These are phyloP conservation scores for Clavariopsis aquatica DNA, from an alignment of 495 filamentous ascomycete genomes.

Conservation along the genomic window DNA sequence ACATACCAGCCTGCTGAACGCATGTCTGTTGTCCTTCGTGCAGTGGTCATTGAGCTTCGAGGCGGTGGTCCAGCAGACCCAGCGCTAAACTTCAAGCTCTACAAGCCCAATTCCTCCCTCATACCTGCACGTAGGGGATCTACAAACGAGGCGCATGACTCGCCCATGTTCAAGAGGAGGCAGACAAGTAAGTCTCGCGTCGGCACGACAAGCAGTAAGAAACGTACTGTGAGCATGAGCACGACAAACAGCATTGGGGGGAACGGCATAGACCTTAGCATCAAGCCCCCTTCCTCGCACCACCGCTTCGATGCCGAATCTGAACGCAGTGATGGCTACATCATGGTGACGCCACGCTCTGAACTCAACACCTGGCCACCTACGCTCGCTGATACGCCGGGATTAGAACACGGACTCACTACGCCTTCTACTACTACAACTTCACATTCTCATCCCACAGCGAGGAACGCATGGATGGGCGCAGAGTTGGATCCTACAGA, in stretches of 20 bases:
- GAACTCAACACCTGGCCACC: slow-evolving; percentile 35
- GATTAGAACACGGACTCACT: slow-evolving; percentile 11
- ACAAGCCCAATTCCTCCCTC: slow-evolving; percentile 26
- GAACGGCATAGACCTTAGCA: slow-evolving; percentile 24
- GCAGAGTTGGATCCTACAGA: slow-evolving; percentile 31
- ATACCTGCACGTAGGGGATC: slow-evolving; percentile 41
- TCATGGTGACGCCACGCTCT: slow-evolving; percentile 41
- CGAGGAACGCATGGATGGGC: slow-evolving; percentile 38
- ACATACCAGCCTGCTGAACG: slow-evolving; percentile 44
- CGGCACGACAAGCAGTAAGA: slow-evolving; percentile 8
- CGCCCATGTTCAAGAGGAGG: slow-evolving; percentile 36
- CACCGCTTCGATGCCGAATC: slow-evolving; percentile 21
- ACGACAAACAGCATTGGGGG: slow-evolving; percentile 13
- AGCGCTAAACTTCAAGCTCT: slow-evolving; percentile 18
- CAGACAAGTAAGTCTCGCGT: slow-evolving; percentile 33
- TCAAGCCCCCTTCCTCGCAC: slow-evolving; percentile 23
- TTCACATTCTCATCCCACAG: background rate
- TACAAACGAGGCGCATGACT: slow-evolving; percentile 28
- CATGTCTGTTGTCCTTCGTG: slow-evolving; percentile 41
- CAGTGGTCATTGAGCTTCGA: slow-evolving; percentile 43
- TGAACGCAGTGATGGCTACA: slow-evolving; percentile 32
- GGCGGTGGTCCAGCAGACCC: slow-evolving; percentile 19
- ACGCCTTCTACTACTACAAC: background rate
- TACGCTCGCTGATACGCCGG: background rate
- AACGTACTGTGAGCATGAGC: slow-evolving; percentile 11